Percentiles rank a stretch among this genome's conserved stretches.
Evolutionary conservation across 768 basidiomycete species (phyloP).

Genomic region (Tricholoma terreum): DNA sequence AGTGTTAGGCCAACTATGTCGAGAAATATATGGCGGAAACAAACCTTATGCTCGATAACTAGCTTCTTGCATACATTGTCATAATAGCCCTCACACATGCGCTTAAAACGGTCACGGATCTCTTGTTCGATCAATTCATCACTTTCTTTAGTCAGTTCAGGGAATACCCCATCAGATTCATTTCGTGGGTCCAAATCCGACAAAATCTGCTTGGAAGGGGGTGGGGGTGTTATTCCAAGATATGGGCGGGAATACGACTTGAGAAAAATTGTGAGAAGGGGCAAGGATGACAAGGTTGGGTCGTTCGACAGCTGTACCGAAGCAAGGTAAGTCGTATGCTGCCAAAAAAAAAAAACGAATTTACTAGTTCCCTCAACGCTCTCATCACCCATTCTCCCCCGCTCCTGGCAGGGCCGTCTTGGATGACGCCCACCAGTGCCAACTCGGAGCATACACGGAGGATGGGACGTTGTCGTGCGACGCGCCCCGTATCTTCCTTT

Average conservation of each 20-base stretch:
- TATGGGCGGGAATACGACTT: slow-evolving; percentile 90
- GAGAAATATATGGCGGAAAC: slow-evolving; percentile 13
- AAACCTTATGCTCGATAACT: slow-evolving; percentile 85
- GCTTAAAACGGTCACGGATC: slow-evolving; percentile 83
- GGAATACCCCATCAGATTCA: slow-evolving; percentile 35
- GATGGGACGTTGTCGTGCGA: slow-evolving; percentile 80
- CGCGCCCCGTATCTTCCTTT: slow-evolving; percentile 81
- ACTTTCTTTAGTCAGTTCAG: slow-evolving; percentile 43
- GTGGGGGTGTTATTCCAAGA: slow-evolving; percentile 67
- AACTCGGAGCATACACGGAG: slow-evolving; percentile 88
- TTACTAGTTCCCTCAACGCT: slow-evolving; percentile 77
- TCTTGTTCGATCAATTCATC: slow-evolving; percentile 84
- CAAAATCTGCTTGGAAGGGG: slow-evolving; percentile 56
- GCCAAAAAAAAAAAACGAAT: slow-evolving; percentile 20
- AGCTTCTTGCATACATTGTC: slow-evolving; percentile 90
- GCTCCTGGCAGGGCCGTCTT: slow-evolving; percentile 64
- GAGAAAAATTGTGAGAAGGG: slow-evolving; percentile 87
- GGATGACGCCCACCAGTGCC: slow-evolving; percentile 82
- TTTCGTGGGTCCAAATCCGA: slow-evolving; percentile 44
- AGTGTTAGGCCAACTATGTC: background rate
- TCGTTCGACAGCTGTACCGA: slow-evolving; percentile 76
- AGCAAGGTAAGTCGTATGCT: slow-evolving; percentile 6
- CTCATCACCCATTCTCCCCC: slow-evolving; percentile 92
- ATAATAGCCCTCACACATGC: slow-evolving; percentile 92
- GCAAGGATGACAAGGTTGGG: slow-evolving; percentile 80